Percentiles rank a stretch among this genome's conserved stretches.
These are phyloP conservation scores for Aspergillus homomorphus DNA, from an alignment of 495 filamentous ascomycete species.

Conservation along the genomic window DNA sequence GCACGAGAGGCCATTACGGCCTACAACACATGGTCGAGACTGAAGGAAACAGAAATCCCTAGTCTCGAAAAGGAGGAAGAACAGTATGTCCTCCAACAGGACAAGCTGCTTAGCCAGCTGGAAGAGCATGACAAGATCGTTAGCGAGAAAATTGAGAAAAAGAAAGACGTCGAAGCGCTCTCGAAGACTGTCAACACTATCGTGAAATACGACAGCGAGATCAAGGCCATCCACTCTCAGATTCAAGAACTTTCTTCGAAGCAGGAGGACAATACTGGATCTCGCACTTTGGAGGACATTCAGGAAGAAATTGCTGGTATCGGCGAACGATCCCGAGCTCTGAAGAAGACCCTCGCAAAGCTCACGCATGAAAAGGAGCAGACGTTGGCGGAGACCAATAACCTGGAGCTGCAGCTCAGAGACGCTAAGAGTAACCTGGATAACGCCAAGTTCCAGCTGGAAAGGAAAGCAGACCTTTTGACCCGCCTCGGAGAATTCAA, in stretches of 20 bases:
- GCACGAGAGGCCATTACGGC: slow-evolving; percentile 59
- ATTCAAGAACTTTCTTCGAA: slow-evolving; percentile 68
- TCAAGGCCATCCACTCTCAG: slow-evolving; percentile 63
- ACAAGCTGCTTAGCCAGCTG: slow-evolving; percentile 58
- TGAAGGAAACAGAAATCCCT: slow-evolving; percentile 70
- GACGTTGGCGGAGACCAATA: slow-evolving; percentile 59
- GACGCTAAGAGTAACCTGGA: slow-evolving; percentile 67
- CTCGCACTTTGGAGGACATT: slow-evolving; percentile 76
- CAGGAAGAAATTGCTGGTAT: slow-evolving; percentile 67
- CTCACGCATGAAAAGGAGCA: slow-evolving; percentile 68
- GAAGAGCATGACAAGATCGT: slow-evolving; percentile 73
- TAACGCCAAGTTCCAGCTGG: slow-evolving; percentile 67
- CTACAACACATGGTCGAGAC: slow-evolving; percentile 69
- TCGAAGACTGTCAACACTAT: slow-evolving; percentile 75
- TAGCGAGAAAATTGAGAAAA: slow-evolving; percentile 58
- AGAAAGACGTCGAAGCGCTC: slow-evolving; percentile 71
- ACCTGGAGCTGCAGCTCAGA: slow-evolving; percentile 67
- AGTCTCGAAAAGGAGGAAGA: slow-evolving; percentile 59
- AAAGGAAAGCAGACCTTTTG: slow-evolving; percentile 67
- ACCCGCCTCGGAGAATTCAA: slow-evolving; percentile 70
- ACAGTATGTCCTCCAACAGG: slow-evolving; percentile 51
- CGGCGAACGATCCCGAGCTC: slow-evolving; percentile 61
- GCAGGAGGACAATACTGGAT: slow-evolving; percentile 59
- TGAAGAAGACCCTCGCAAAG: slow-evolving; percentile 60
- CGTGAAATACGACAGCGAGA: slow-evolving; percentile 65